These are phyloP conservation scores for Camelina sativa DNA, from an alignment of 345 rosid genomes.

Conservation along the genomic window DNA sequence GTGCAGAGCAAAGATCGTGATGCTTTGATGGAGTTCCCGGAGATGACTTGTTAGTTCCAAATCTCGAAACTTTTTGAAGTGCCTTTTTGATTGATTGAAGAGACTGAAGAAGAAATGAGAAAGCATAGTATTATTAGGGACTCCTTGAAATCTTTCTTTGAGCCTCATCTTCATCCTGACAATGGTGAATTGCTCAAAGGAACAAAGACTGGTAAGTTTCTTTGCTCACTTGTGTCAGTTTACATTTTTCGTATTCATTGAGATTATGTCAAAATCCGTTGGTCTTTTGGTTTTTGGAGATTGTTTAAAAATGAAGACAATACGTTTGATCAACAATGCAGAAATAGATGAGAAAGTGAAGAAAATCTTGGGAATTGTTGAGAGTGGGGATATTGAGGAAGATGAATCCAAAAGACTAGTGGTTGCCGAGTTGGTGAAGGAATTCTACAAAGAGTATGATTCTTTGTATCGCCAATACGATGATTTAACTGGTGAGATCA, in stretches of 20 bases:
- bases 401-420: slow-evolving; percentile 58
- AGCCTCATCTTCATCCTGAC: slow-evolving; percentile 74
- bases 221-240: background rate
- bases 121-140: slow-evolving; percentile 59
- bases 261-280: background rate
- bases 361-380: slow-evolving; percentile 68
- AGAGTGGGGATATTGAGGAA: slow-evolving; percentile 61
- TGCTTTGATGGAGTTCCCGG: slow-evolving; percentile 17
- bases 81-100: slow-evolving; percentile 28
- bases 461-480: slow-evolving; percentile 66
- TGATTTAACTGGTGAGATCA: slow-evolving; percentile 72
- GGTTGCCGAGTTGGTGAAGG: slow-evolving; percentile 66
- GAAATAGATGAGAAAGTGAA: slow-evolving; percentile 52
- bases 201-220: slow-evolving; percentile 64
- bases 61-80: slow-evolving; percentile 38
- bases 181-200: slow-evolving; percentile 71
- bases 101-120: slow-evolving; percentile 55
- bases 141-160: slow-evolving; percentile 73
- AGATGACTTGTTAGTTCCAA: slow-evolving; percentile 32
- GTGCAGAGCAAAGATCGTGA: slow-evolving; percentile 31
- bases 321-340: background rate
- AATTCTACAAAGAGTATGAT: slow-evolving; percentile 70
- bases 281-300: background rate
- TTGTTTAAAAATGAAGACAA: slow-evolving; percentile 42
- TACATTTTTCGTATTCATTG: background rate